phyloP scores from a whole-genome alignment of 306 rosid genomes.

The Cicer arietinum region DNA sequence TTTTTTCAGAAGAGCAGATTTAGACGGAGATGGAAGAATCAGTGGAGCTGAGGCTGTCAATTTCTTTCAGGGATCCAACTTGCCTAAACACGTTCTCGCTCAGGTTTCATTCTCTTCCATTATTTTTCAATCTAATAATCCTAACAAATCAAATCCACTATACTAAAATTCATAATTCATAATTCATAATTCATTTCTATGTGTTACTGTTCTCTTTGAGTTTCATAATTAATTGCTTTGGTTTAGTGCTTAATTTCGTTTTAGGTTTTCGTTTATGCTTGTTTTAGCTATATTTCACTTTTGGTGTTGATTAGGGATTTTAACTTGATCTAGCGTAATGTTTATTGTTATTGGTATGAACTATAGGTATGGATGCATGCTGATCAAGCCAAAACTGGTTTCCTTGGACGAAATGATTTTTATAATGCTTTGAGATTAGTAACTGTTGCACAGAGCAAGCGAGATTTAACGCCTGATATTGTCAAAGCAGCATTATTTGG shows the following conservation, averaged over 20 bases:
- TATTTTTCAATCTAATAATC: not conserved
- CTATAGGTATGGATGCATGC: conserved; percentile 92
- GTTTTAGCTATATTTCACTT: not conserved
- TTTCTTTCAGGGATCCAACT: conserved; percentile 86
- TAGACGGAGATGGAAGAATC: conserved; percentile 96
- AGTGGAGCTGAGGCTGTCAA: conserved; percentile 90
- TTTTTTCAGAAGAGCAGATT: conserved; percentile 84
- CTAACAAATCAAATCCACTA: not conserved
- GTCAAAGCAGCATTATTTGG: conserved; percentile 88
- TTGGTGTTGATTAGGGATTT: not conserved
- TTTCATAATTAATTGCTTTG: not conserved
- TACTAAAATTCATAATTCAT: conserved; percentile 13
- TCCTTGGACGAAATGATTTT: conserved; percentile 85
- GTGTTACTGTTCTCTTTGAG: conserved; percentile 11
- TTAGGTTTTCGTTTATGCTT: conserved; percentile 8
- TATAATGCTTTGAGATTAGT: conserved; percentile 91
- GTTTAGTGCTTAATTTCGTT: conserved; percentile 26
- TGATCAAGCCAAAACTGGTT: conserved; percentile 86
- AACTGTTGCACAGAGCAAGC: conserved; percentile 95
- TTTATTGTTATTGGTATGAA: conserved; percentile 28
- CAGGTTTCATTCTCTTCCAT: conserved; percentile 57
- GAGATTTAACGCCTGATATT: conserved; percentile 85
- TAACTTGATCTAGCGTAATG: conserved; percentile 37
- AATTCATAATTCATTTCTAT: not conserved
- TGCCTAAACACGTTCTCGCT: conserved; percentile 85